Evolutionary conservation across 2,329 filamentous ascomycete species (phyloP), one percentile per base, ranked within the genome.

Genomic region (Scolecobasidium constrictum): DNA sequence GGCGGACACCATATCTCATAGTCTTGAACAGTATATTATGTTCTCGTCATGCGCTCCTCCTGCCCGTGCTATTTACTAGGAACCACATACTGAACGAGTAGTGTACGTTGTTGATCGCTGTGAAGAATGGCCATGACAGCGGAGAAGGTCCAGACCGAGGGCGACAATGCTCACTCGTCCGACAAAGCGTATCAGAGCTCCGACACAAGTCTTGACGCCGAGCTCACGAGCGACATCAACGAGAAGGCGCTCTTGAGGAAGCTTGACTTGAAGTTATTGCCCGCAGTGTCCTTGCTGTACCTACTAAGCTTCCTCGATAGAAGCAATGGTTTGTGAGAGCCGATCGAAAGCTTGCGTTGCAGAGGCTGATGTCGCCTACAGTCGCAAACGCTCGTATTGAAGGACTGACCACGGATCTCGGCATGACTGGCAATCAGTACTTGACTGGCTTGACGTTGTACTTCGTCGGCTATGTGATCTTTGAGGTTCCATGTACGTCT

Each of bases 391-490:
- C 40, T 4, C 13, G 40, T 15, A 35, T 42, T n/a, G 40, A 42
- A 22, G 40, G 40, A 18, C 15, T 42, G 20, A 28, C 33, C 11
- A 20, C 33, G 17, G 40, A 42, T 23, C 40, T 42, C 7, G 19
- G 28, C 6, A 42, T 42, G 6, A 42, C 70, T 19, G 75, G 72
- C 1, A 72, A 79, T 36, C 68, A 81, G 49, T 83, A 84, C 45
- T 63, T 83, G 1, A 78, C 73, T 0, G 76, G 77, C 1, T 53
- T 83, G 33, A 83, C 78, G 0, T 56, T 83, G 0, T 84, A 81
- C 56, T 84, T 84, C 52, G 61, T 69, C 44, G 64, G 63, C 4
- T 71, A 71, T 46, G 64, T 68, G 6, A 47, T 67, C 2, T 64
- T 71, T 44, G 68, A 71, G 49, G 35, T 82, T n/a, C n/a, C n/a